These are phyloP conservation scores for Tetrahymena malaccensis DNA, from an alignment of 73 alveolate species.

Conservation along the genomic window DNA sequence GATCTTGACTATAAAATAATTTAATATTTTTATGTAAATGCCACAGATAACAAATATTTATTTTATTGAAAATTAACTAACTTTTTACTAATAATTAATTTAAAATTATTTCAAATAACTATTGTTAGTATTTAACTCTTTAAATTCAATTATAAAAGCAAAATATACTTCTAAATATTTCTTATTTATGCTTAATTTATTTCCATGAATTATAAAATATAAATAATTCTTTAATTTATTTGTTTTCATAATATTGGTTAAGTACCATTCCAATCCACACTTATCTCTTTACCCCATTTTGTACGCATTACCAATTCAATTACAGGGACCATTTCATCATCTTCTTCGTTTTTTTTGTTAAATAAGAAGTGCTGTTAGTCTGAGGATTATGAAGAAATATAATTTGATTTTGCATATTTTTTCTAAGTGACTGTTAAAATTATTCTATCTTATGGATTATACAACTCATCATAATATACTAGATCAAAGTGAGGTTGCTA, in stretches of 20 bases:
- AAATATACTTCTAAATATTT: neutral
- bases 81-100: no score
- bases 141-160: no score
- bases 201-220: no score
- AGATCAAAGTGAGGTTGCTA: conserved; percentile 41
- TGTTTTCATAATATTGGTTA: conserved; percentile 21
- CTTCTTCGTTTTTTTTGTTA: neutral
- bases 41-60: no score
- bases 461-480: conserved; percentile 54
- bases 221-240: no score
- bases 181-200: neutral
- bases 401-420: conserved; percentile 26
- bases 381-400: neutral
- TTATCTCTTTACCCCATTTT: conserved; percentile 24
- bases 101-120: no score
- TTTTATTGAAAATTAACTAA: no score
- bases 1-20: no score
- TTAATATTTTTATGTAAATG: no score
- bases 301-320: conserved; percentile 53
- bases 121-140: no score
- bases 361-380: neutral
- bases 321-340: conserved; percentile 33
- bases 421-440: conserved; percentile 36
- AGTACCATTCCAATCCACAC: conserved; percentile 42
- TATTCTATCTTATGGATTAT: conserved; percentile 48